Base-by-base conservation (phyloP, 163 green algal species). In the Scenedesmus sp. region DNA sequence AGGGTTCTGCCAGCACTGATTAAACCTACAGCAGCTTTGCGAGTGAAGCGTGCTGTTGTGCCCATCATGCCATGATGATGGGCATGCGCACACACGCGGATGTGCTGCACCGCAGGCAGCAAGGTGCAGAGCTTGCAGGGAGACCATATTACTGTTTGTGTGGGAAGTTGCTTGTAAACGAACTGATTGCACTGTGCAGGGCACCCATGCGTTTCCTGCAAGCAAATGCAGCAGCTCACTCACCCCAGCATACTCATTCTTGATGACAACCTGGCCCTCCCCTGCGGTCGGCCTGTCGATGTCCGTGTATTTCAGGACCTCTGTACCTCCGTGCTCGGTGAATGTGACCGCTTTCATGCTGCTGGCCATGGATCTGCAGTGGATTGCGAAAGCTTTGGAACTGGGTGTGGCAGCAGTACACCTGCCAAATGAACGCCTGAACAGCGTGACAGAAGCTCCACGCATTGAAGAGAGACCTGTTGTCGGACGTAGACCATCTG, bases 181-280 rank as follows among this genome's bases (percentile, higher is more conserved):
- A 46, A 46, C 34, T 8, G 1, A 64, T 8, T 64, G 59, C 59
- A 64, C 34, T 46, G 34, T 46, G 34, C 34, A 46, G 34, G 66
- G 6, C 7, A 26, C 18, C 15, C 15, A 76, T 52, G 23, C 8
- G 70, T 13, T 52, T 9, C 23, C 23, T 79, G 70, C 70, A 79
- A 52, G 5, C 7, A 20, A 6, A 5, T 79, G 20, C 23, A 52
- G 77, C 77, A 85, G 77, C 77, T 85, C 10, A 57, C 83, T 88
- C 57, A 89, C 84, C 59, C 84, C 84, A 60, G 60, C 26, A n/a
- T 70, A 90, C 52, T 90, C 73, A 70, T 91, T 91, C 87, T 91
- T 91, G 20, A 91, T 52, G n/a, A 91, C 2, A 2, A 91, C 74
- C 16, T 81, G 62, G 2, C 82, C 87, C 13, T 91, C 67, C 26